Conservation (phyloP, 768 basidiomycete species). For the Russula dissimulans region DNA sequence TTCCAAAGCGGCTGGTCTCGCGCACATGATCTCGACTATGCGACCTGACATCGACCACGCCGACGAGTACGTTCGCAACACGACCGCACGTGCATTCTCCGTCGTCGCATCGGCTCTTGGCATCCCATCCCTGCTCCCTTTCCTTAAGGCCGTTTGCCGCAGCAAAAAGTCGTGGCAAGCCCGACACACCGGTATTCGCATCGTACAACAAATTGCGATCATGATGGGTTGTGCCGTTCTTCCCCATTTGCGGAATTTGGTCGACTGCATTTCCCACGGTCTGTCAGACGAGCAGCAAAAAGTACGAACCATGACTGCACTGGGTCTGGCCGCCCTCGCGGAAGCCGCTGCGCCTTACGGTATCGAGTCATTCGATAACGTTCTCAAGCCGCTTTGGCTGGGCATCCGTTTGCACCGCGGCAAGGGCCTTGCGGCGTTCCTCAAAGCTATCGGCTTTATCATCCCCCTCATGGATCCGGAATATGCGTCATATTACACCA, state of each 20-base stretch:
- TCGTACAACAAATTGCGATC: conserved; percentile 98
- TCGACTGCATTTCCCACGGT: conserved; percentile 92
- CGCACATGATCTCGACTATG: conserved; percentile 99
- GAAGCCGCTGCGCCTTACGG: conserved; percentile 98
- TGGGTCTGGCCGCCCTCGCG: conserved; percentile 86
- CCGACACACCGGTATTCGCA: conserved; percentile 97
- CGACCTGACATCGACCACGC: conserved; percentile 99
- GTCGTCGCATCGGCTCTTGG: conserved; percentile 98
- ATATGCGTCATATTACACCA: conserved; percentile 98
- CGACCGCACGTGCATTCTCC: conserved; percentile 96
- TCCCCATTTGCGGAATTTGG: conserved; percentile 92
- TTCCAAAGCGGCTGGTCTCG: conserved; percentile 96
- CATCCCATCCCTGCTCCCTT: conserved; percentile 94
- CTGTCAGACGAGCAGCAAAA: conserved; percentile 93
- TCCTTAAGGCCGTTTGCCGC: conserved; percentile 96
- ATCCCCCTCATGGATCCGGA: conserved; percentile 99
- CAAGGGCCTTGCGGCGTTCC: conserved; percentile 88
- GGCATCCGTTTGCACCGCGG: conserved; percentile 93
- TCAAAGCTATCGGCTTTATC: conserved; percentile 98
- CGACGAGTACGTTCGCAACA: conserved; percentile 98
- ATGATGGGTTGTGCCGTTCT: conserved; percentile 99
- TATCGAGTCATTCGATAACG: conserved; percentile 98
- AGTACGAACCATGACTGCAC: conserved; percentile 91
- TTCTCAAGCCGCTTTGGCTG: conserved; percentile 88
- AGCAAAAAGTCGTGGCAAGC: conserved; percentile 99